Conservation (phyloP, 257 asterid species). For the Primulina tabacum region DNA sequence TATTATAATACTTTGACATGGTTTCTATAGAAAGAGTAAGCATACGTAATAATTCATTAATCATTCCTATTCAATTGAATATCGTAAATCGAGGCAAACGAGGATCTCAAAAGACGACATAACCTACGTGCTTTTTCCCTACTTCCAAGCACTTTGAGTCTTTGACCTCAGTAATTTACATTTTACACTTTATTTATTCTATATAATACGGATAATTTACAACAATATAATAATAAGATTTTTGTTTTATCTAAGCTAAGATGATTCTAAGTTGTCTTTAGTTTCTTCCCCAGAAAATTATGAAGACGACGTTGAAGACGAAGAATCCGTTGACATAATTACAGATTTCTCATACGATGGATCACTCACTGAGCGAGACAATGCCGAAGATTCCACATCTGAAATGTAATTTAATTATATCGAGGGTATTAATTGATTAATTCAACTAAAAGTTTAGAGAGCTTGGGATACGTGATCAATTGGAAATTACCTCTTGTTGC, state of each 20-base stretch:
- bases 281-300: slow-evolving; percentile 31
- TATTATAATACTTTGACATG: slow-evolving; percentile 3
- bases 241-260: background rate
- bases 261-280: slow-evolving; percentile 7
- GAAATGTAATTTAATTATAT: background rate
- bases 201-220: slow-evolving; percentile 1
- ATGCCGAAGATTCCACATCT: slow-evolving; percentile 48
- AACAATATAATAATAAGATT: too few relatives aligned
- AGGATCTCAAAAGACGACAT: slow-evolving; percentile 13
- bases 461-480: background rate
- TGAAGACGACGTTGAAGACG: slow-evolving; percentile 18
- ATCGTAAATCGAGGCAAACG: slow-evolving; percentile 33
- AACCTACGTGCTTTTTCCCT: slow-evolving; percentile 30
- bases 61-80: slow-evolving; percentile 35
- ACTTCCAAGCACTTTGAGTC: slow-evolving; percentile 28
- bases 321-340: slow-evolving; percentile 26
- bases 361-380: slow-evolving; percentile 64
- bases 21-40: slow-evolving; percentile 21
- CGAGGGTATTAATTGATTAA: background rate
- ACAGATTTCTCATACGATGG: slow-evolving; percentile 53
- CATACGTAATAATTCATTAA: slow-evolving; percentile 44
- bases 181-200: slow-evolving; percentile 15
- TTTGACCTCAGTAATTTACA: slow-evolving; percentile 32
- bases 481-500: slow-evolving; percentile 53
- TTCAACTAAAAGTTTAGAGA: background rate